Evolutionary conservation across 345 rosid genomes (phyloP).

Genomic region (Excoecaria agallocha): DNA sequence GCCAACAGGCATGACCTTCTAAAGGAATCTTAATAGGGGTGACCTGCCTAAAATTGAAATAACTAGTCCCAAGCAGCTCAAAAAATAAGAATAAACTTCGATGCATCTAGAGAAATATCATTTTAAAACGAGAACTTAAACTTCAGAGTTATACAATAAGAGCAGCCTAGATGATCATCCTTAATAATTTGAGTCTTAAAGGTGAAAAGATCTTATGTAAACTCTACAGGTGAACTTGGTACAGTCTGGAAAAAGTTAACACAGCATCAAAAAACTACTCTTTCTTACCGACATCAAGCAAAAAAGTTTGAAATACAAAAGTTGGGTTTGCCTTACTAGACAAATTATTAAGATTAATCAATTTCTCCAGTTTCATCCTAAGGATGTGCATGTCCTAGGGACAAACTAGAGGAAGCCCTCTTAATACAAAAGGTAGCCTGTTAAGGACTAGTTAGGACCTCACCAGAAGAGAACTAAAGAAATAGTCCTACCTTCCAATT

Average conservation of each 20-base stretch:
- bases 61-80: background rate
- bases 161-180: background rate
- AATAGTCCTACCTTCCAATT: background rate
- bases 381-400: background rate
- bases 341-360: background rate
- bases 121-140: background rate
- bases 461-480: background rate
- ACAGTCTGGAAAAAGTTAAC: too few relatives aligned
- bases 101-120: background rate
- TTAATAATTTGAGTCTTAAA: background rate
- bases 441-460: background rate
- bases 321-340: background rate
- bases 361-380: background rate
- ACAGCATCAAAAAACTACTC: too few relatives aligned
- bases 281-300: too few relatives aligned
- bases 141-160: background rate
- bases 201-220: background rate
- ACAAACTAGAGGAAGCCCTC: background rate
- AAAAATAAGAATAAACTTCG: background rate
- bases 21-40: background rate
- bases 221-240: background rate
- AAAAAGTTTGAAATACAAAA: background rate
- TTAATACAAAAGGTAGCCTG: background rate
- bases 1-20: background rate
- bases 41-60: background rate